Conservation (phyloP, 345 rosid genomes). For the Populus ilicifolia region DNA sequence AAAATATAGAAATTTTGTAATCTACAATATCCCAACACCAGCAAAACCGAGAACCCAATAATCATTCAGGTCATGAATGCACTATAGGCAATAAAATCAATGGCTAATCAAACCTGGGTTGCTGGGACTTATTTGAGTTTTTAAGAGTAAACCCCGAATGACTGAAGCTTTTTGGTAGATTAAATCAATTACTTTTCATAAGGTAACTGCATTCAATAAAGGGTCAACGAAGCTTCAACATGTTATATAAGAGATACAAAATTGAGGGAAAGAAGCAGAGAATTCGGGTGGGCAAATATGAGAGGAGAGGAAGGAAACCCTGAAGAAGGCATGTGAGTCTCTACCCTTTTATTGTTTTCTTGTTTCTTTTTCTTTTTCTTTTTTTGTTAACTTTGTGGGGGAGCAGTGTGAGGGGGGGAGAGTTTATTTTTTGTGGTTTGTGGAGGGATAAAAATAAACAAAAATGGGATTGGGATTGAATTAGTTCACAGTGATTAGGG, state of each 20-base stretch:
- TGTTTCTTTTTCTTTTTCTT: neutral
- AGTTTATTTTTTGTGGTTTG: neutral
- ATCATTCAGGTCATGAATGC: conserved; percentile 15
- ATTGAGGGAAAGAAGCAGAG: conserved; percentile 24
- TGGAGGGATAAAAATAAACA: neutral
- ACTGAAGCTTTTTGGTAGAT: conserved; percentile 12
- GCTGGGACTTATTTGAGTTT: conserved; percentile 14
- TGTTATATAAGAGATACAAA: conserved; percentile 1
- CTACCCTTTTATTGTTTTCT: conserved; percentile 3
- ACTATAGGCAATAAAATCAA: conserved; percentile 12
- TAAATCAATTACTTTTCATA: conserved; percentile 13
- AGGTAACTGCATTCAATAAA: conserved; percentile 28
- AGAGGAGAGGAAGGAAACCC: conserved; percentile 18
- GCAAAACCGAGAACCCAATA: conserved; percentile 20
- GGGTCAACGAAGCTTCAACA: conserved; percentile 18
- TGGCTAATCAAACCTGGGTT: conserved; percentile 21
- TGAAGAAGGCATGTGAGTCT: conserved; percentile 6
- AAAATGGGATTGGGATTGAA: neutral
- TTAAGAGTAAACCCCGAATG: conserved; percentile 31
- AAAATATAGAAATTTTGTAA: conserved; percentile 12
- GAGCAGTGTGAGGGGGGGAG: neutral
- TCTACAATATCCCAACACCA: conserved; percentile 15
- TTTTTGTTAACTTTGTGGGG: neutral
- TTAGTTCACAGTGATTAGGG: conserved; percentile 7
- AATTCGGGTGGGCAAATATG: conserved; percentile 26